phyloP scores from a whole-genome alignment of 345 rosid species.

The Brassica rapa region DNA sequence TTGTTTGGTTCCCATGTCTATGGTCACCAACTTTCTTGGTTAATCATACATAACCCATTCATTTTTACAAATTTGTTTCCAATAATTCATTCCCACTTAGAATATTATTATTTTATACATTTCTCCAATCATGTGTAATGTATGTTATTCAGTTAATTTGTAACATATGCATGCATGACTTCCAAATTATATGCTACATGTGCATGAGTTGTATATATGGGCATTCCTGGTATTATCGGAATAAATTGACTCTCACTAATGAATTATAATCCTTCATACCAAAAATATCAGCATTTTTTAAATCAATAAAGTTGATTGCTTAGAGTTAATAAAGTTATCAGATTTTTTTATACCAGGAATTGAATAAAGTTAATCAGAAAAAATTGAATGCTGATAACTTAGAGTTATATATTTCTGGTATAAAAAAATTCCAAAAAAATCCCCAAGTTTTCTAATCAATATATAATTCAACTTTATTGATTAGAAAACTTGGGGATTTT shows the following conservation, averaged over 20 bases:
- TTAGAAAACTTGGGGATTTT: too few species aligned
- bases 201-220: conserved; percentile 6
- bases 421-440: too few species aligned
- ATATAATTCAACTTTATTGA: too few species aligned
- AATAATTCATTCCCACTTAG: neutral
- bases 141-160: neutral
- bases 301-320: too few species aligned
- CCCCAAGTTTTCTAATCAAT: too few species aligned
- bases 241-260: neutral
- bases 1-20: conserved; percentile 42
- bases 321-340: too few species aligned
- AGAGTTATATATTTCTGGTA: too few species aligned
- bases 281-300: too few species aligned
- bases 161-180: neutral
- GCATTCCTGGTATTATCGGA: neutral
- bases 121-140: conserved; percentile 3
- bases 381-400: too few species aligned
- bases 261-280: neutral
- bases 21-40: conserved; percentile 33
- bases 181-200: conserved; percentile 7
- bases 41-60: conserved; percentile 17
- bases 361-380: too few species aligned
- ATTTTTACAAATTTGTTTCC: neutral
- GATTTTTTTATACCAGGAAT: too few species aligned
- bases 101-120: neutral